A percentile compares a stretch with the other conserved stretches of the same genome.
Conservation (phyloP, 148 eudicot species). For the Rhododendron molle region DNA sequence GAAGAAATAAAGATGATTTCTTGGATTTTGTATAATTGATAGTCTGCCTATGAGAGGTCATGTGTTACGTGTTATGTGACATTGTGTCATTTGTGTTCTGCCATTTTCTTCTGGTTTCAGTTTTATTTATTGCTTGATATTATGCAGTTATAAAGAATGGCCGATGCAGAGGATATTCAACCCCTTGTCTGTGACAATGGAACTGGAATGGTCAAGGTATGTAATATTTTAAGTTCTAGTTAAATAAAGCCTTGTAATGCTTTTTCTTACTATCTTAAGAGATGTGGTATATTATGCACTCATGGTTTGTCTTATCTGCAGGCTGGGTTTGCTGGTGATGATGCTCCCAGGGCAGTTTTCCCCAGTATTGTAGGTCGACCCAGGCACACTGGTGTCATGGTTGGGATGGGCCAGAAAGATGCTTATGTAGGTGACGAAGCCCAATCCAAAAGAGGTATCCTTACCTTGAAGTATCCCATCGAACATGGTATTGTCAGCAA, state of each 20-base stretch:
- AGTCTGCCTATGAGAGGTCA: not conserved
- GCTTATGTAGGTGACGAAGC: slow-evolving; percentile 29
- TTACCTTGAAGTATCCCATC: slow-evolving; percentile 25
- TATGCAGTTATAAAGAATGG: slow-evolving; percentile 17
- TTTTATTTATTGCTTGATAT: not conserved
- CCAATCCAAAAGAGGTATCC: slow-evolving; percentile 25
- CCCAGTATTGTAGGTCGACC: slow-evolving; percentile 27
- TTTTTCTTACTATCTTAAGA: not conserved
- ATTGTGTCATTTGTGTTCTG: not conserved
- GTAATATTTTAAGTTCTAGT: not conserved
- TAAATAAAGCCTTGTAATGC: not conserved
- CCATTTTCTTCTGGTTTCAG: not conserved
- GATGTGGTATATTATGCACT: not conserved
- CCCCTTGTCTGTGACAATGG: slow-evolving; percentile 28
- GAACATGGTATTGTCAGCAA: slow-evolving; percentile 26
- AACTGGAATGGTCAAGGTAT: slow-evolving; percentile 28
- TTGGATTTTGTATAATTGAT: not conserved
- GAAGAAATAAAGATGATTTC: not conserved
- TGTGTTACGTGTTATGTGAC: not conserved
- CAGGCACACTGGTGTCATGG: slow-evolving; percentile 26
- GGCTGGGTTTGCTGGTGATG: slow-evolving; percentile 30
- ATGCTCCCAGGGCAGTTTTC: slow-evolving; percentile 26
- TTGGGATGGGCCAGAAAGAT: slow-evolving; percentile 28
- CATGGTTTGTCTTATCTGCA: not conserved
- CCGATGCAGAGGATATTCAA: slow-evolving; percentile 22